Base-by-base conservation (phyloP, 208 protist species). In the Vickermania ingenoplastis region DNA sequence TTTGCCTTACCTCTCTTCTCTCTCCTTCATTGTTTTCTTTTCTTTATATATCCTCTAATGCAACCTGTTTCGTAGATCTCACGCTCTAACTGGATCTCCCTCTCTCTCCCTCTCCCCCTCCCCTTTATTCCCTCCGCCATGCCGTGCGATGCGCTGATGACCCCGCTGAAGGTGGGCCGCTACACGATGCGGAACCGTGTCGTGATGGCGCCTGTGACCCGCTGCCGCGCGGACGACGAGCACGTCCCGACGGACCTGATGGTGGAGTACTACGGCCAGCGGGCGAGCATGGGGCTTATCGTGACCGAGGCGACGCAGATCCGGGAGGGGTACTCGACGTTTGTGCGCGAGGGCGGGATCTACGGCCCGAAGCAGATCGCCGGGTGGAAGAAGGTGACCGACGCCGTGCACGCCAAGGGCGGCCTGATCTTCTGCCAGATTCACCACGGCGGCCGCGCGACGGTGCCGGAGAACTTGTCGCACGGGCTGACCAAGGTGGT, bases 271-370 rank as follows among this genome's bases (percentile, higher is more conserved):
- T 91, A 91, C 73, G 7, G 55, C 0, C 77, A 90, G 67, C 75
- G 86, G 29, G 80, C 82, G 22, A 65, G 57, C n/a, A 61, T 79
- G 41, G 83, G 86, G 22, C 67, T 92, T 22, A 77, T 90, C 57
- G 78, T 93, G 36, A 59, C 72, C 14, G 86, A 93, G 66, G 80
- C 78, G n/a, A 79, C 75, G 11, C 53, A 73, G 49, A 78, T 90
- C 25, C 61, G 71, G 31, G 59, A 69, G 65, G 67, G 74, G 48
- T 83, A 76, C 65, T 69, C 63, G n/a, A 61, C 59, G 2, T 80
- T 78, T 27, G 31, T n/a, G 14, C 27, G 58, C 31, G 73, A 86
- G 50, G 63, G 53, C 17, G 83, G 86, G 1, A 85, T 89, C 55
- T 91, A 81, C 62, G 64, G 65, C n/a, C 28, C 61, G 28, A 83